These are phyloP conservation scores for Gaeumannomyces tritici DNA, from an alignment of 2,329 filamentous ascomycete genomes.

Conservation along the genomic window DNA sequence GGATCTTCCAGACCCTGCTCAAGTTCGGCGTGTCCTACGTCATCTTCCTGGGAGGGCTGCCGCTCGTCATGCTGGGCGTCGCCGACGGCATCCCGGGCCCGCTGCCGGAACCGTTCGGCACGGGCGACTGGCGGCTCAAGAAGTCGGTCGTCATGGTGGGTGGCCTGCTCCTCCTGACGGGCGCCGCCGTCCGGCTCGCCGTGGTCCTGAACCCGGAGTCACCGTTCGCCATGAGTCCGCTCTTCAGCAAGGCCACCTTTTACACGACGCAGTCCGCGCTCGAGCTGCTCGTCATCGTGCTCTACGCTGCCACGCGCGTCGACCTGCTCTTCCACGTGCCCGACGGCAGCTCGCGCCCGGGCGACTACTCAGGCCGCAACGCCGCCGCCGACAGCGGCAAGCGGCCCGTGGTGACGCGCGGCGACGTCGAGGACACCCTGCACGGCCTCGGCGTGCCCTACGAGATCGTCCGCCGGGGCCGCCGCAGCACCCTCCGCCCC, in stretches of 20 bases:
- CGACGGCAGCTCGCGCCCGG: slow-evolving; percentile 16
- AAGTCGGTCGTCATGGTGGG: slow-evolving; percentile 15
- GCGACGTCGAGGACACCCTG: neutral
- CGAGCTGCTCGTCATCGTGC: slow-evolving; percentile 17
- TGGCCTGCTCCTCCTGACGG: slow-evolving; percentile 10
- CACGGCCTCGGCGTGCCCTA: neutral
- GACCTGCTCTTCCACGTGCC: slow-evolving; percentile 20
- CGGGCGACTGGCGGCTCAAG: slow-evolving; percentile 19
- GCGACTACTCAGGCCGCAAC: slow-evolving; percentile 6
- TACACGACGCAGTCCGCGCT: slow-evolving; percentile 24
- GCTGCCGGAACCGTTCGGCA: slow-evolving; percentile 20
- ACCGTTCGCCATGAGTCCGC: slow-evolving; percentile 12
- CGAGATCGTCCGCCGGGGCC: slow-evolving; percentile 1
- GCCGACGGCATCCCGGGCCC: slow-evolving; percentile 17
- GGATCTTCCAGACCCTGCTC: slow-evolving; percentile 8
- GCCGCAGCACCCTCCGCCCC: neutral
- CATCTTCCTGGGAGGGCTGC: slow-evolving; percentile 11
- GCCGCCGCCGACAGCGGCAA: neutral
- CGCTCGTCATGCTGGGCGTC: slow-evolving; percentile 14
- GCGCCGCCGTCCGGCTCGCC: slow-evolving; percentile 15
- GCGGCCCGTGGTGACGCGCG: neutral
- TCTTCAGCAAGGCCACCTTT: slow-evolving; percentile 22
- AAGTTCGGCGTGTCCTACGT: slow-evolving; percentile 12
- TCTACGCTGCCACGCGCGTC: slow-evolving; percentile 17
- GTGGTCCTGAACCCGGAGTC: slow-evolving; percentile 15